A percentile compares a stretch with the other conserved stretches of the same genome.
Evolutionary conservation across 495 filamentous ascomycete species (phyloP).

Genomic region (Bacidia gigantensis): DNA sequence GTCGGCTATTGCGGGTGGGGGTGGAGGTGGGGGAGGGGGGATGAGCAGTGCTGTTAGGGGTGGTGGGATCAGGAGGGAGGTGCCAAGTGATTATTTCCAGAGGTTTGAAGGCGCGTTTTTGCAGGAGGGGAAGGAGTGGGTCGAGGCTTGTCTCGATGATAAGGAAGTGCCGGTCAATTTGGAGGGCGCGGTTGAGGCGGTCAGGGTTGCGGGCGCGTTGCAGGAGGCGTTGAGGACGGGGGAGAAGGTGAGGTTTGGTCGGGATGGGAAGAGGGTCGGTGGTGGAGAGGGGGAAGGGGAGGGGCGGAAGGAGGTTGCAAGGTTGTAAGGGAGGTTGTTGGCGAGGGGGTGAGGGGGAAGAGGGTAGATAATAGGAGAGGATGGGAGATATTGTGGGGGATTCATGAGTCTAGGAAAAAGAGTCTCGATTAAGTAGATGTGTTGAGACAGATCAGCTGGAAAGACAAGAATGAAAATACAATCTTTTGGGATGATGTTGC

Average conservation of each 20-base stretch:
- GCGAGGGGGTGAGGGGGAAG: neutral
- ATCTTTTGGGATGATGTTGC: no score
- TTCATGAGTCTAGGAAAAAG: no score
- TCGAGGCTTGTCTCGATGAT: conserved; percentile 38
- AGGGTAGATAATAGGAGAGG: neutral
- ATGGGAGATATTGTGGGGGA: neutral
- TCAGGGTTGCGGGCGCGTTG: conserved; percentile 45
- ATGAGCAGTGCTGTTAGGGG: conserved; percentile 16
- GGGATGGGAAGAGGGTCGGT: conserved; percentile 23
- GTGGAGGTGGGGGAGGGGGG: neutral
- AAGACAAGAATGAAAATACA: no score
- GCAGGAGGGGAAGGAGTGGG: conserved; percentile 48
- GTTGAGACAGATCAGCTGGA: no score
- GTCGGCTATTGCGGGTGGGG: neutral
- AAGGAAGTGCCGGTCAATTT: conserved; percentile 39
- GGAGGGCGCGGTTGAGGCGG: conserved; percentile 40
- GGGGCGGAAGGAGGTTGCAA: neutral
- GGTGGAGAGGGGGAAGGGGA: neutral
- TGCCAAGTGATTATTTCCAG: conserved; percentile 45
- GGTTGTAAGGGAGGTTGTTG: no score
- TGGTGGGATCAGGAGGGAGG: conserved; percentile 38
- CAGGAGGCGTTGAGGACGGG: conserved; percentile 43
- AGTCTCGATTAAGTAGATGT: no score
- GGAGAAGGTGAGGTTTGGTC: conserved; percentile 45
- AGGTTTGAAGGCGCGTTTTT: conserved; percentile 51